Evolutionary conservation across 805 yeast genomes (phyloP), one percentile per base, ranked within the genome.

Genomic region (Pichia eremophila): DNA sequence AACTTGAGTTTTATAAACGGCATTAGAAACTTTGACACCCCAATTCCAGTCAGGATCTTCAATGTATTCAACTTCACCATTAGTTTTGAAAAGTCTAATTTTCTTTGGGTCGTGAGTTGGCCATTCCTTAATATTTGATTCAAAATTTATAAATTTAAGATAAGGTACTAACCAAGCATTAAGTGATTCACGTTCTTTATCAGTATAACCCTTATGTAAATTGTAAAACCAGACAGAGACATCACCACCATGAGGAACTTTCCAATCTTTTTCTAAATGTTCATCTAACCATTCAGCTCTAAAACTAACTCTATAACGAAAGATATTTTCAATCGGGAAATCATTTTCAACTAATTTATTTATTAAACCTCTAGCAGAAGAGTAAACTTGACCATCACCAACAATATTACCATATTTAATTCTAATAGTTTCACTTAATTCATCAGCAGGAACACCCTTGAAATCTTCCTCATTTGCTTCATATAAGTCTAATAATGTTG

Each of bases 301-400:
- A 48, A 47, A 67, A 32, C 60, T 55, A 14, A 61, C 54, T 46
- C 60, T 57, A 51, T 65, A 68, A 32, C 71, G 59, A 48, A 51
- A 63, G 29, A 64, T 53, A 27, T 51, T 46, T n/a, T 57, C 52
- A 17, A 46, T 48, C 11, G 67, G 66, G 47, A 60, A 64, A 57
- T 48, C 52, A 58, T 58, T 48, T 25, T 52, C 47, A n/a, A 60
- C 54, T 46, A 65, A 45, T 19, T 62, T 57, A 43, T 64, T 54
- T n/a, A 69, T 43, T 43, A 64, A 64, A 2, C 69, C 69, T 46
- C 73, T 59, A n/a, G 59, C 54, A 3, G 71, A 65, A 10, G 64
- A 63, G 50, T 69, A 64, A 8, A 69, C 70, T 50, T 69, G 73
- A 6, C 67, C 65, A 52, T 67, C 72, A 11, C 68, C 63, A 25